phyloP scores from a whole-genome alignment of 306 rosid species.

The Elaeagnus macrophylla region DNA sequence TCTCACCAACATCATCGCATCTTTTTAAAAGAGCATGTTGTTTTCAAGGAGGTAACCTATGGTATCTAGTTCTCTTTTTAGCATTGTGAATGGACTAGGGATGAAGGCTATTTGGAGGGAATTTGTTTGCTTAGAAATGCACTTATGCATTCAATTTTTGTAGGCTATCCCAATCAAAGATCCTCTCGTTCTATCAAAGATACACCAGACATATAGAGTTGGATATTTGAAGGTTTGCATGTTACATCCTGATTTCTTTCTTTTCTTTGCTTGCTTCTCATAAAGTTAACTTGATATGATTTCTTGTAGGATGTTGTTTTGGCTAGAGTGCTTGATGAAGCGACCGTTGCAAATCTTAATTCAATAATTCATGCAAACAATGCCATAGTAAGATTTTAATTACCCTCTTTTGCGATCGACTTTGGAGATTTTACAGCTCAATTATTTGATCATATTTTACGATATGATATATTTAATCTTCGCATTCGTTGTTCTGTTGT shows the following conservation, averaged over 20 bases:
- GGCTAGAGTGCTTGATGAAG: slow-evolving; percentile 83
- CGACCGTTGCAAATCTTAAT: slow-evolving; percentile 64
- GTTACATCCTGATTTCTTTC: slow-evolving; percentile 6
- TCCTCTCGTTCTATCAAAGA: slow-evolving; percentile 66
- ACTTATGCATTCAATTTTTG: slow-evolving; percentile 16
- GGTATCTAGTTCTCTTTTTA: slow-evolving; percentile 9
- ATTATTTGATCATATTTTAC: slow-evolving; percentile 1
- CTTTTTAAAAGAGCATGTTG: slow-evolving; percentile 78
- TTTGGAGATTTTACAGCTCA: background rate
- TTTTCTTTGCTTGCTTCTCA: slow-evolving; percentile 5
- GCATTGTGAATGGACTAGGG: slow-evolving; percentile 2
- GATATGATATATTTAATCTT: slow-evolving; percentile 11
- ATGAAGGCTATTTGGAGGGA: slow-evolving; percentile 1
- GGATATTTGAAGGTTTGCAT: slow-evolving; percentile 76
- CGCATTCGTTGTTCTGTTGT: slow-evolving; percentile 20
- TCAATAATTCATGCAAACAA: slow-evolving; percentile 84
- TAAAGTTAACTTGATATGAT: slow-evolving; percentile 23
- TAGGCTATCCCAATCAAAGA: slow-evolving; percentile 93
- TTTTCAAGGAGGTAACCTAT: slow-evolving; percentile 78
- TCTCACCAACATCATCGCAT: slow-evolving; percentile 63
- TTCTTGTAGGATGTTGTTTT: slow-evolving; percentile 77
- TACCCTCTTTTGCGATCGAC: background rate
- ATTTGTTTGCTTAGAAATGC: background rate
- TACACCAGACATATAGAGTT: slow-evolving; percentile 93
- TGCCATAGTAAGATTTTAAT: slow-evolving; percentile 52